Percentiles rank a stretch among this genome's conserved stretches.
phyloP scores from a whole-genome alignment of 2,329 filamentous ascomycete genomes.

The Diplodia scrobiculata region DNA sequence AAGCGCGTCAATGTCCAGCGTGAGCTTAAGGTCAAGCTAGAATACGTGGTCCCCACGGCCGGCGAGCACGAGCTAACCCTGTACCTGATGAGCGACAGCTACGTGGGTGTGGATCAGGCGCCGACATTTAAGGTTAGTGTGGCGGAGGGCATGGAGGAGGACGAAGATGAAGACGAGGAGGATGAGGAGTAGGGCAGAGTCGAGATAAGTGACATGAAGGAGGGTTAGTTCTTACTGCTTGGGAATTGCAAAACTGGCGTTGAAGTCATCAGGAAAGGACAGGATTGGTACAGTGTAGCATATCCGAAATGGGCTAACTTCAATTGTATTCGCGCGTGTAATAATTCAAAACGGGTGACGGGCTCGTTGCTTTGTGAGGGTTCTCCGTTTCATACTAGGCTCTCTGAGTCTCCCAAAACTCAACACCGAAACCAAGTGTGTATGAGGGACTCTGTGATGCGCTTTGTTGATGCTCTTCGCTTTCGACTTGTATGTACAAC shows the following conservation, averaged over 20 bases:
- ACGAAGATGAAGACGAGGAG: constrained; percentile 79
- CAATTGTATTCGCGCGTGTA: not conserved
- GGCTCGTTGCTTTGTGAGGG: too few species aligned
- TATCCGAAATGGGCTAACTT: not conserved
- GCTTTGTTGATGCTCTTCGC: not conserved
- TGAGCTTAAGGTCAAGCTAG: constrained; percentile 75
- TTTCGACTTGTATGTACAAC: not conserved
- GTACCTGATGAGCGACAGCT: constrained; percentile 96
- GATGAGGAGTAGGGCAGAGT: constrained; percentile 14
- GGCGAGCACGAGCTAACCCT: constrained; percentile 87
- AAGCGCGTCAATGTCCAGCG: constrained; percentile 87
- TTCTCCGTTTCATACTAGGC: too few species aligned
- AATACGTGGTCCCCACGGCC: constrained; percentile 82
- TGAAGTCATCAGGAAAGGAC: not conserved
- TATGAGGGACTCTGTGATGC: not conserved
- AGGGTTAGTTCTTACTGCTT: not conserved
- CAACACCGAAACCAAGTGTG: too few species aligned
- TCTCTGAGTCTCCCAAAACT: too few species aligned
- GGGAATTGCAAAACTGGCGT: not conserved
- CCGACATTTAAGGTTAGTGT: constrained; percentile 82
- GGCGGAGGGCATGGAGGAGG: constrained; percentile 92
- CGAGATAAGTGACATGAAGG: too few species aligned
- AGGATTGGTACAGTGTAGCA: not conserved
- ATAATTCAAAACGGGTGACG: not conserved
- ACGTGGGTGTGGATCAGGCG: constrained; percentile 95